A percentile compares a stretch with the other conserved stretches of the same genome.
phyloP scores from a whole-genome alignment of 192 early-diverging fungal species.

The Backusella psychrophila region DNA sequence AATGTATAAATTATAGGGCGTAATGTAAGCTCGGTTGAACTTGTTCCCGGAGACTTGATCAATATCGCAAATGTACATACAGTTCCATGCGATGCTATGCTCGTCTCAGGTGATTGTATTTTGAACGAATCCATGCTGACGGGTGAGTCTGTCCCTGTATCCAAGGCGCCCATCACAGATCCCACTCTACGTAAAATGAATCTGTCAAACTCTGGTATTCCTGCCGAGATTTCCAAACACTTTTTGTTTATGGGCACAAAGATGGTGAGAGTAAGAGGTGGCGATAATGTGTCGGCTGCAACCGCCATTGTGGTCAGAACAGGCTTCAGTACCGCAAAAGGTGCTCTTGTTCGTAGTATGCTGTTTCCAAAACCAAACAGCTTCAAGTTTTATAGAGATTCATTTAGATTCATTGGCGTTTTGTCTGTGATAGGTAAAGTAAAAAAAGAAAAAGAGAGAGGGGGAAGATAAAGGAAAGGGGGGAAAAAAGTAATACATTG shows the following conservation, averaged over 20 bases:
- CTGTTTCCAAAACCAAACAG: constrained; percentile 95
- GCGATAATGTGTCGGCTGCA: constrained; percentile 51
- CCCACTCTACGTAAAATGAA: constrained; percentile 61
- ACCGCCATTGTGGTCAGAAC: constrained; percentile 89
- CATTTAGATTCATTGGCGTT: constrained; percentile 94
- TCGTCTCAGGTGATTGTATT: constrained; percentile 94
- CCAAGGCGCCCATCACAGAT: constrained; percentile 79
- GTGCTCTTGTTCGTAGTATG: constrained; percentile 91
- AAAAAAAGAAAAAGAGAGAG: too few relatives aligned
- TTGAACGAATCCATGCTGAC: constrained; percentile 99
- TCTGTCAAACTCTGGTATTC: constrained; percentile 69
- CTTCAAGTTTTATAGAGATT: constrained; percentile 97
- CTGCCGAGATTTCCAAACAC: constrained; percentile 74
- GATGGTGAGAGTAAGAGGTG: constrained; percentile 77
- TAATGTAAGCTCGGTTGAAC: constrained; percentile 44
- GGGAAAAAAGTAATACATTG: not conserved
- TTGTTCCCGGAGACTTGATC: constrained; percentile 95
- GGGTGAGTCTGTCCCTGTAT: constrained; percentile 94
- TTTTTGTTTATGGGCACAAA: constrained; percentile 93
- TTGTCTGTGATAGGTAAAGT: constrained; percentile 68
- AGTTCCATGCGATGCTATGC: constrained; percentile 90
- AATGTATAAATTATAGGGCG: constrained; percentile 13
- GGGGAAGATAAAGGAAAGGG: too few relatives aligned
- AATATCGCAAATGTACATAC: constrained; percentile 66
- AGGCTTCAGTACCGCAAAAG: constrained; percentile 97